These are phyloP conservation scores for Puccinia triticina DNA, from an alignment of 1,284 basidiomycete species.

Conservation along the genomic window DNA sequence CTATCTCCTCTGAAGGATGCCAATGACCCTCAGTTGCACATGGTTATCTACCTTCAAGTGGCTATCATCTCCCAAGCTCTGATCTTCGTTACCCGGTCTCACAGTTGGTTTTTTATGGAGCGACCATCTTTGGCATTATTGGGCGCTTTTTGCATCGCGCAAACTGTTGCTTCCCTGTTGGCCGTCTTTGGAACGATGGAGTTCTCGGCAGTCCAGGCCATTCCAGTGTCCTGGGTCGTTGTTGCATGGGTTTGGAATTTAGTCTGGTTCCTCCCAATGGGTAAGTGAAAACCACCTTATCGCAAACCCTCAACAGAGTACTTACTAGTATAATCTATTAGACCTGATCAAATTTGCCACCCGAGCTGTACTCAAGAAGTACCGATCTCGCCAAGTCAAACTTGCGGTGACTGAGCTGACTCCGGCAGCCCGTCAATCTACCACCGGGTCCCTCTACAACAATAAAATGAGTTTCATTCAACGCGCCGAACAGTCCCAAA, in stretches of 20 bases:
- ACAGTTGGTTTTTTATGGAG: constrained; percentile 98
- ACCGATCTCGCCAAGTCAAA: constrained; percentile 61
- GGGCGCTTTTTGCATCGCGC: constrained; percentile 47
- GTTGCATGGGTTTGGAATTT: constrained; percentile 68
- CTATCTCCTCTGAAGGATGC: constrained; percentile 62
- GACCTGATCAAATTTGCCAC: constrained; percentile 95
- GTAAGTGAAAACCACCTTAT: too few relatives aligned
- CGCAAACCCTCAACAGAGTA: constrained; percentile 61
- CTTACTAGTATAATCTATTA: constrained; percentile 63
- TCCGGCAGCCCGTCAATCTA: constrained; percentile 63
- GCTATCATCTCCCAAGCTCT: constrained; percentile 97
- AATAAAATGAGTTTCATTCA: constrained; percentile 88
- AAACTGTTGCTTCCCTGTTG: constrained; percentile 45
- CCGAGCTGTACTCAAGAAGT: constrained; percentile 64
- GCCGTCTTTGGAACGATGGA: constrained; percentile 39
- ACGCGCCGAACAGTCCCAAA: constrained; percentile 65
- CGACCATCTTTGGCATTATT: constrained; percentile 70
- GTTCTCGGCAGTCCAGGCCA: constrained; percentile 38
- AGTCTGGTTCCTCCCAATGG: constrained; percentile 47
- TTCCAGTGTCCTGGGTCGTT: constrained; percentile 89
- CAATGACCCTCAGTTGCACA: constrained; percentile 66
- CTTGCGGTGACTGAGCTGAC: constrained; percentile 65
- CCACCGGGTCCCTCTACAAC: constrained; percentile 87
- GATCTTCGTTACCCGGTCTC: constrained; percentile 94
- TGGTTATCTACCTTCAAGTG: constrained; percentile 69